Conservation (phyloP, 1,139 yeast species). For the Suhomyces guaymorum region DNA sequence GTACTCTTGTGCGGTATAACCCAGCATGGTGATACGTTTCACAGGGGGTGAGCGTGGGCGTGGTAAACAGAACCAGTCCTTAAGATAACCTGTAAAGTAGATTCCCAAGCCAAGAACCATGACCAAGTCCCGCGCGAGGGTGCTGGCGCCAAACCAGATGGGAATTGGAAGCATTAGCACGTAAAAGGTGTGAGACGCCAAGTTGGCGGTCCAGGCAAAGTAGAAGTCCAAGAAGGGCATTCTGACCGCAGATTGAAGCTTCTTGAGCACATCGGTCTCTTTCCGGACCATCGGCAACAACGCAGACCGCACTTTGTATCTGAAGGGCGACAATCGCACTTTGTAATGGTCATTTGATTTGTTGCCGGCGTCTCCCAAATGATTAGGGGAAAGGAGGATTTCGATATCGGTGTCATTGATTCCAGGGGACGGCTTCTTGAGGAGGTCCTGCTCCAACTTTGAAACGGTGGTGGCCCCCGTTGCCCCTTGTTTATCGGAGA, state of each 20-base stretch:
- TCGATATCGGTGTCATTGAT: conserved; percentile 18
- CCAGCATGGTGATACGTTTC: conserved; percentile 84
- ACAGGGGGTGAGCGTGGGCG: conserved; percentile 92
- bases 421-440: conserved; percentile 11
- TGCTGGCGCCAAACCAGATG: conserved; percentile 75
- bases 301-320: conserved; percentile 58
- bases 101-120: conserved; percentile 84
- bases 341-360: conserved; percentile 66
- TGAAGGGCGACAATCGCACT: conserved; percentile 53
- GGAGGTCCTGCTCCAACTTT: conserved; percentile 11
- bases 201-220: conserved; percentile 85
- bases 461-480: conserved; percentile 11
- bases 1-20: conserved; percentile 87
- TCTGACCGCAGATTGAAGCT: conserved; percentile 56
- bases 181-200: conserved; percentile 93
- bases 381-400: conserved; percentile 17
- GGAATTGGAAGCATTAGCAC: conserved; percentile 85
- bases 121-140: conserved; percentile 67
- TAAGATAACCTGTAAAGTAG: conserved; percentile 70
- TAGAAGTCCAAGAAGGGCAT: conserved; percentile 62
- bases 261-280: conserved; percentile 66
- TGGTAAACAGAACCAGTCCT: conserved; percentile 87
- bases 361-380: conserved; percentile 67
- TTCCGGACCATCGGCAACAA: conserved; percentile 60
- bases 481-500: conserved; percentile 1